phyloP scores from a whole-genome alignment of 225 moss, liverwort and hornwort species.

The Sphagnum tenellum region DNA sequence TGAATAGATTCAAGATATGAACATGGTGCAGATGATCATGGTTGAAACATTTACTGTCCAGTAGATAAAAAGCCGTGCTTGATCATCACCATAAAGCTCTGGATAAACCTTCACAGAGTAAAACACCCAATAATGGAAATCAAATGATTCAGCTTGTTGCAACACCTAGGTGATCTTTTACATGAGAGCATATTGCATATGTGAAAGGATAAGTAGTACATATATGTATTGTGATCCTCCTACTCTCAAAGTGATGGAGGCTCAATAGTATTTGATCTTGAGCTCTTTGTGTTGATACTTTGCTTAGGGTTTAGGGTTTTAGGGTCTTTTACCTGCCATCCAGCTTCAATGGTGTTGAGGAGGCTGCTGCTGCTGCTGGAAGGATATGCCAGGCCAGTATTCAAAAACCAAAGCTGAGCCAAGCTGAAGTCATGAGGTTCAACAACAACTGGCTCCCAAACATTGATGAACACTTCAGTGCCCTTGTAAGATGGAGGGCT shows the following conservation, averaged over 20 bases:
- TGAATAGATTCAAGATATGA: no score
- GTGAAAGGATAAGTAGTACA: no score
- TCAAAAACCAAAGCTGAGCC: conserved; percentile 51
- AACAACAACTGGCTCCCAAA: conserved; percentile 49
- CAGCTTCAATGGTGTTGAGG: conserved; percentile 44
- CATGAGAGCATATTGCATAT: no score
- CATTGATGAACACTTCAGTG: conserved; percentile 39
- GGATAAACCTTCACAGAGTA: conserved; percentile 18
- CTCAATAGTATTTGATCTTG: no score
- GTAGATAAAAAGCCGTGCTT: conserved; percentile 41
- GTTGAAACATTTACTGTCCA: conserved; percentile 35
- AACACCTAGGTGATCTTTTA: background rate
- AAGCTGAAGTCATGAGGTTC: conserved; percentile 41
- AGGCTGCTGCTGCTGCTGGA: conserved; percentile 19
- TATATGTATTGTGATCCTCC: no score
- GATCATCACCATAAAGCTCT: conserved; percentile 38
- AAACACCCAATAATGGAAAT: background rate
- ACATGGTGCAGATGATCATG: no score
- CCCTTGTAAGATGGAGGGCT: conserved; percentile 41
- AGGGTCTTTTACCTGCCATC: conserved; percentile 29
- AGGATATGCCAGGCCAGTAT: conserved; percentile 30
- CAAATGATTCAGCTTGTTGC: background rate
- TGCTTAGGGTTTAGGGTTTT: background rate
- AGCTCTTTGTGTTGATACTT: no score
- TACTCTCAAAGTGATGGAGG: no score